Base-by-base conservation (phyloP, 2,329 filamentous ascomycete species). In the Fusarium zealandicum region DNA sequence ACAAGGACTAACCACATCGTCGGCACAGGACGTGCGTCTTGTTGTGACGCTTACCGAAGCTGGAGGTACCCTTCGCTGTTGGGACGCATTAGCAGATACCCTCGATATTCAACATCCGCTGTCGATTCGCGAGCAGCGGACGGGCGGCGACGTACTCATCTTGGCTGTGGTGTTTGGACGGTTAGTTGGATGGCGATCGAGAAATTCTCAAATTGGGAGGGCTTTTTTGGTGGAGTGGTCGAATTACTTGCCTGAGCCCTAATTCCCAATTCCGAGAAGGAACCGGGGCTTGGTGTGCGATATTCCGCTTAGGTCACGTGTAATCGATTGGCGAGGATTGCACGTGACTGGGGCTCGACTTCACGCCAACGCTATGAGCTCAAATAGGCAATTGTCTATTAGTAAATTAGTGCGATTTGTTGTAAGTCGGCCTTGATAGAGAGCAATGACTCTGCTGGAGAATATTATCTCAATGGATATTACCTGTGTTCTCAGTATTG, bases 1-100 rank as follows among this genome's bases (percentile, higher is more conserved):
- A 61, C 16, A 45, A 63, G 49, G 47, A 92, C 90, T 86, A 82
- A 95, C 92, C 93, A 87, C 92, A 97, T 83, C 93, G 93, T 87
- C 93, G 90, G 90, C 93, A 97, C 81, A 97, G 84, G 79, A 89
- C 92, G 88, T 97, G 93, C 85, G 92, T 92, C 89, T 96, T 96
- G 88, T 93, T 96, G 86, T 96, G 92, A 87, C 92, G 78, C 75
- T 81, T 81, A 76, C 79, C 79, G 72, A 81, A 81, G 73, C 79
- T 81, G 72, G 79, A 81, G 70, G 80, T 82, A 78, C 80, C 80
- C 80, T 82, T 82, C 70, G 80, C 80, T 82, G 68, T 70, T 73
- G 64, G 61, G 49, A 39, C 58, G 46, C 37, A 62, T 70, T 69
- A 69, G 69, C 60, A 59, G 40, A 39, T 54, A 30, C 38, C 51